Base-by-base conservation (phyloP, 768 basidiomycete species). In the Boletellus emodensis region DNA sequence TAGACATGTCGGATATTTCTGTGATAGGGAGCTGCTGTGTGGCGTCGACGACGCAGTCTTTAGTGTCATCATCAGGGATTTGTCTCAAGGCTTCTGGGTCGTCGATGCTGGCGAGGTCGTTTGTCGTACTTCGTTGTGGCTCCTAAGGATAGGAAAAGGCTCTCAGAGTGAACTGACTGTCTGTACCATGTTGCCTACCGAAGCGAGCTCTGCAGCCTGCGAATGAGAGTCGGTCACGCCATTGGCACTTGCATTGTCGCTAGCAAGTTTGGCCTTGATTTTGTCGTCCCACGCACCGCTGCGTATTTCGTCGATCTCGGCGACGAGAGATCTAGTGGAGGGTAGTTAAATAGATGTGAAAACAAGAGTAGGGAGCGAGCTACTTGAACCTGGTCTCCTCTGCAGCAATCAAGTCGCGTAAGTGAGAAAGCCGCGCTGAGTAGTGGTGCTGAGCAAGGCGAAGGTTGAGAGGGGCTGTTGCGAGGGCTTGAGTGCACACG, bases 351-450 rank as follows among this genome's bases (percentile, higher is more conserved):
- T 15, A 32, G 20, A n/a, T 9, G 45, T 26, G 14, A 18, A 41
- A 15, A 12, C 2, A n/a, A 40, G 32, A 15, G 33, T 13, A 12
- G 28, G 40, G 37, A 39, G 2, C 7, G 37, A 54, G 77, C 24
- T 61, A 86, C 89, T 82, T 89, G 79, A 94, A 96, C 50, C 79
- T 82, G 26, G 70, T 65, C 70, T 95, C 94, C 62, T 94, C 87
- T 1, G 71, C 75, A 30, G 75, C 60, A 36, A 96, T 90, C 39
- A 84, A 75, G n/a, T 74, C 74, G 49, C 82, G 80, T 4, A 96
- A 72, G 58, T 95, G 88, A 15, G 76, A 62, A 34, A 91, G 74
- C 28, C 93, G 84, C 5, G 75, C 74, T 36, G 75, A 68, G 61
- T 89, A 95, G 66, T 84, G 80, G 44, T 75, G 85, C 62, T 88